Percentiles rank a stretch among this genome's conserved stretches.
phyloP scores from a whole-genome alignment of 202 grass and related monocot species.

The Sporobolus alterniflorus region DNA sequence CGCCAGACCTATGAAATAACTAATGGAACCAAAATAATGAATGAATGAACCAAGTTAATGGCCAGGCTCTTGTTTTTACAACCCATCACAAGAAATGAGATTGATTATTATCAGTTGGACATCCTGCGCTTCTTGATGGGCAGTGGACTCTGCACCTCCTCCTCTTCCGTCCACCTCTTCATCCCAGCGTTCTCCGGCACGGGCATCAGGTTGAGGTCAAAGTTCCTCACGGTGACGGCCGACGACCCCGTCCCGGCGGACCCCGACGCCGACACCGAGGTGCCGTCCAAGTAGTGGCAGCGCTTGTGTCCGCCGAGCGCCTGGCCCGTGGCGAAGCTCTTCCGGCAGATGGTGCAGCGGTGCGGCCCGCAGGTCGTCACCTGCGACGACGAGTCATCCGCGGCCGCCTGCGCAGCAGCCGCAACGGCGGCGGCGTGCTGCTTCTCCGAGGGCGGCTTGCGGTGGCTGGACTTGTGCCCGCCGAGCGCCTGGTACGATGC shows the following conservation, averaged over 20 bases:
- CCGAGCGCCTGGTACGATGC: conserved; percentile 94
- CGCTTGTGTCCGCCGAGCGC: conserved; percentile 82
- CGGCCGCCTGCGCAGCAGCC: neutral
- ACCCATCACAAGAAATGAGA: neutral
- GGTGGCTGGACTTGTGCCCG: conserved; percentile 98
- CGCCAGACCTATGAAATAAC: neutral
- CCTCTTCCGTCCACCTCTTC: conserved; percentile 61
- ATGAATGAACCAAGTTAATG: conserved; percentile 22
- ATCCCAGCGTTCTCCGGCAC: conserved; percentile 37
- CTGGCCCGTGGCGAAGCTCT: conserved; percentile 74
- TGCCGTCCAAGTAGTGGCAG: conserved; percentile 81
- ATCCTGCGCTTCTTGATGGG: conserved; percentile 54
- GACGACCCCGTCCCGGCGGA: conserved; percentile 14
- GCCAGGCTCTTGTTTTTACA: neutral
- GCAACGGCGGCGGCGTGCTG: neutral
- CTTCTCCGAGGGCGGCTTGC: conserved; percentile 40
- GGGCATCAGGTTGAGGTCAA: conserved; percentile 79
- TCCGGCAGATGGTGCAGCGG: conserved; percentile 80
- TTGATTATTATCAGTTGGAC: conserved; percentile 2
- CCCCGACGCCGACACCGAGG: conserved; percentile 29
- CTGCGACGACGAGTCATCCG: neutral
- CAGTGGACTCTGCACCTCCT: conserved; percentile 72
- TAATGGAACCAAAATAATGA: neutral
- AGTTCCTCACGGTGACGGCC: conserved; percentile 48
- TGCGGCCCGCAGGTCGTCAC: conserved; percentile 47